These are phyloP conservation scores for Ogataea saltuana DNA, from an alignment of 805 yeast species.

Conservation along the genomic window DNA sequence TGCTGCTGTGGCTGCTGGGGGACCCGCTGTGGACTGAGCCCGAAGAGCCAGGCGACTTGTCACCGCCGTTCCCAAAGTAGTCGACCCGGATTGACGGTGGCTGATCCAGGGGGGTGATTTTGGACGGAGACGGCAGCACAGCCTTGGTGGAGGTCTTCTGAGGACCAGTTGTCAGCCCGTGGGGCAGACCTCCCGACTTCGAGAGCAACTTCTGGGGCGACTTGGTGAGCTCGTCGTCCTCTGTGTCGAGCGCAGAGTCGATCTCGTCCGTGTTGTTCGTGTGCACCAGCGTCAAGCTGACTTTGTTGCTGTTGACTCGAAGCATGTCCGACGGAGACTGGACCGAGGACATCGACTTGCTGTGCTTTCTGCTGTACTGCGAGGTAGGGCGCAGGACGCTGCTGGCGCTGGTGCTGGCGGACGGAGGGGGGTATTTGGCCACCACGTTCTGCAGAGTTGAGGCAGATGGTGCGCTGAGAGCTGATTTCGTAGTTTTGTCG, in stretches of 20 bases:
- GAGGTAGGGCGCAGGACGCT: conserved; percentile 21
- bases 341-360: conserved; percentile 47
- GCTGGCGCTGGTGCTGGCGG: neutral
- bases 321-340: conserved; percentile 43
- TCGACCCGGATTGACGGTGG: conserved; percentile 19
- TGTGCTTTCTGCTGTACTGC: conserved; percentile 34
- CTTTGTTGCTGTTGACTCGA: conserved; percentile 28
- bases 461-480: neutral
- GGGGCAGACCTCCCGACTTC: neutral
- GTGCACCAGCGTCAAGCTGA: conserved; percentile 8
- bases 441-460: neutral
- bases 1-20: conserved; percentile 1
- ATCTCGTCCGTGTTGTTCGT: conserved; percentile 26
- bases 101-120: conserved; percentile 13
- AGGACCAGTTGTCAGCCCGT: no score
- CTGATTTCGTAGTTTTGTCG: neutral
- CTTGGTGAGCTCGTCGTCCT: conserved; percentile 20
- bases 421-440: conserved; percentile 8
- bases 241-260: conserved; percentile 30
- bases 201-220: conserved; percentile 9
- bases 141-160: neutral
- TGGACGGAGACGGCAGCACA: conserved; percentile 10
- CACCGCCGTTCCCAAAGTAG: conserved; percentile 6
- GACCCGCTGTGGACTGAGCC: conserved; percentile 6
- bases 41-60: conserved; percentile 6